phyloP scores from a whole-genome alignment of 148 eudicot genomes.

The Spergularia marina region DNA sequence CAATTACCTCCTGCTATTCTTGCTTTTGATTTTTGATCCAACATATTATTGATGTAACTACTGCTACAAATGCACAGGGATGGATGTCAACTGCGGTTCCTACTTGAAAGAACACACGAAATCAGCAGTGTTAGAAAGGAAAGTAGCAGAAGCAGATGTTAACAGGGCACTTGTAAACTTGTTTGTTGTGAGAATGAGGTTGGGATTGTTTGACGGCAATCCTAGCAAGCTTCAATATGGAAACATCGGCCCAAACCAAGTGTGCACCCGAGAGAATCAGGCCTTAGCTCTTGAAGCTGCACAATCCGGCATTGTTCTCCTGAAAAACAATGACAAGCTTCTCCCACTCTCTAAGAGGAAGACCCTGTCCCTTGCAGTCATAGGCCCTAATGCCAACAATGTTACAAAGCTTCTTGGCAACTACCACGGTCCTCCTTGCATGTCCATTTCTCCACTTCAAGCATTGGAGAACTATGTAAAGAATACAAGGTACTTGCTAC shows the following conservation, averaged over 20 bases:
- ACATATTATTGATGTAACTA: neutral
- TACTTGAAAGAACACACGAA: conserved; percentile 65
- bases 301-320: conserved; percentile 62
- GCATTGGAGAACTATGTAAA: conserved; percentile 49
- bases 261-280: conserved; percentile 53
- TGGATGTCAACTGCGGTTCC: conserved; percentile 83
- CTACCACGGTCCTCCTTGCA: conserved; percentile 78
- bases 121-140: conserved; percentile 59
- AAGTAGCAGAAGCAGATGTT: conserved; percentile 44
- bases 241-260: conserved; percentile 44
- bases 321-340: conserved; percentile 54
- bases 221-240: conserved; percentile 46
- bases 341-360: conserved; percentile 55
- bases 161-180: conserved; percentile 83
- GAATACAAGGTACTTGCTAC: conserved; percentile 31
- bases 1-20: neutral
- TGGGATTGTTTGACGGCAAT: conserved; percentile 72
- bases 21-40: neutral
- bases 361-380: conserved; percentile 58
- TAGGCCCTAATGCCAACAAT: conserved; percentile 75
- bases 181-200: conserved; percentile 66
- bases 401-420: conserved; percentile 56
- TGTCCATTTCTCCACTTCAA: conserved; percentile 39
- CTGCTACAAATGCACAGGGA: conserved; percentile 38
- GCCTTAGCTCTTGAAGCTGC: conserved; percentile 79